phyloP scores from a whole-genome alignment of 1,284 basidiomycete species.

The Kalmanozyma brasiliensis region DNA sequence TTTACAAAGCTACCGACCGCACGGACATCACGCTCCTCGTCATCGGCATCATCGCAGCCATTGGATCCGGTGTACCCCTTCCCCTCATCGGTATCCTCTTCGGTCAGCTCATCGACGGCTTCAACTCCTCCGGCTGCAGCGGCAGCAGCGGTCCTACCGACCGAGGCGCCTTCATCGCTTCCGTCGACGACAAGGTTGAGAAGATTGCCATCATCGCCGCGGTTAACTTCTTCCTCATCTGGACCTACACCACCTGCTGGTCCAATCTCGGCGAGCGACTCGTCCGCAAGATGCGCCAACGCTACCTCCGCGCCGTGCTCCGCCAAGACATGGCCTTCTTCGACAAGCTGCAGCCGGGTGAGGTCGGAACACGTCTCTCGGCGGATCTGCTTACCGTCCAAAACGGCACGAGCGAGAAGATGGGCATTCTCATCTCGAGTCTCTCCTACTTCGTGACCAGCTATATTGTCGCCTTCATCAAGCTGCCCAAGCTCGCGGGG shows the following conservation, averaged over 20 bases:
- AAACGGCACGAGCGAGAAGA: conserved; percentile 61
- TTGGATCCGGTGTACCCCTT: conserved; percentile 58
- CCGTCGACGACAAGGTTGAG: conserved; percentile 53
- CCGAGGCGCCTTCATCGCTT: conserved; percentile 33
- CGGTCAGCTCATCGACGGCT: conserved; percentile 59
- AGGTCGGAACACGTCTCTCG: conserved; percentile 52
- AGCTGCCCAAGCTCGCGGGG: conserved; percentile 51
- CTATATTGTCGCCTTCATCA: conserved; percentile 56
- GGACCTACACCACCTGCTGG: conserved; percentile 62
- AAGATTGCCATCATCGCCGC: conserved; percentile 56
- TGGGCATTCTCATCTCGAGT: conserved; percentile 56
- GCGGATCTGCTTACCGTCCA: conserved; percentile 57
- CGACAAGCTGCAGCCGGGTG: conserved; percentile 55
- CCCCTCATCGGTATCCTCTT: conserved; percentile 61
- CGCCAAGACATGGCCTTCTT: conserved; percentile 69
- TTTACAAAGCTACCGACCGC: conserved; percentile 35
- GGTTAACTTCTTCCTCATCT: conserved; percentile 62
- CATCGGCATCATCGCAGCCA: conserved; percentile 51
- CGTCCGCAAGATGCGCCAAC: conserved; percentile 65
- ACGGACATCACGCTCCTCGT: conserved; percentile 42
- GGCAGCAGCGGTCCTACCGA: conserved; percentile 20
- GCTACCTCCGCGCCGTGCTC: conserved; percentile 69
- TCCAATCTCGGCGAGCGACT: conserved; percentile 57
- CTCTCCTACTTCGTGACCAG: conserved; percentile 57
- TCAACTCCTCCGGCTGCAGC: conserved; percentile 50